These are phyloP conservation scores for Rhynchosporium secalis DNA, from an alignment of 2,329 filamentous ascomycete species.

Conservation along the genomic window DNA sequence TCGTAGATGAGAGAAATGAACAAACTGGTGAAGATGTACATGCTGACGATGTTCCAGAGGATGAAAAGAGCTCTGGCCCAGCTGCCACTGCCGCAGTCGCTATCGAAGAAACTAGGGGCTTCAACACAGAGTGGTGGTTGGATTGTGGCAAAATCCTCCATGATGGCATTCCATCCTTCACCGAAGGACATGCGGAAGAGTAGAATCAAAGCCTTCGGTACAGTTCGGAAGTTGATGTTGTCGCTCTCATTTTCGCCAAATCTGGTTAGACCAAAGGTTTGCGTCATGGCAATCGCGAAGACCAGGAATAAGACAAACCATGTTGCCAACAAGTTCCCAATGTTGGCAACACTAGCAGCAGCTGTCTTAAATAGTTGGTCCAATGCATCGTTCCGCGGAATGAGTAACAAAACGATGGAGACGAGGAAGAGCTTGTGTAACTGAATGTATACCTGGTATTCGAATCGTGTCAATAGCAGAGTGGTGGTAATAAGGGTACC, in stretches of 20 bases:
- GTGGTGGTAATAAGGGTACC: constrained; percentile 83
- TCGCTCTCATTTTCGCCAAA: constrained; percentile 72
- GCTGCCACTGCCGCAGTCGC: constrained; percentile 86
- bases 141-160: constrained; percentile 91
- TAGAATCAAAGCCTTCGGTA: constrained; percentile 89
- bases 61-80: constrained; percentile 93
- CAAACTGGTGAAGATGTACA: constrained; percentile 99
- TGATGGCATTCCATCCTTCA: constrained; percentile 94
- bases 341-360: constrained; percentile 86
- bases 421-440: constrained; percentile 95
- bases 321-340: constrained; percentile 88
- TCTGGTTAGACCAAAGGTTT: constrained; percentile 91
- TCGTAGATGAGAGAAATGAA: constrained; percentile 99
- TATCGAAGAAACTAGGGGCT: constrained; percentile 71
- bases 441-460: constrained; percentile 65
- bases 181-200: constrained; percentile 92
- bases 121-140: constrained; percentile 79
- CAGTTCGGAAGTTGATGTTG: constrained; percentile 89
- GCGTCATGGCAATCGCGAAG: constrained; percentile 93
- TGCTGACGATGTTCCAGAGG: constrained; percentile 98
- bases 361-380: constrained; percentile 99
- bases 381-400: constrained; percentile 92
- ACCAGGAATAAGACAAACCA: constrained; percentile 98
- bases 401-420: constrained; percentile 82
- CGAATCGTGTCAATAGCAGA: constrained; percentile 64